A percentile compares a stretch with the other conserved stretches of the same genome.
Evolutionary conservation across 108 stramenopile genomes (phyloP).

Genomic region (Pseudonitzschia multiseries): DNA sequence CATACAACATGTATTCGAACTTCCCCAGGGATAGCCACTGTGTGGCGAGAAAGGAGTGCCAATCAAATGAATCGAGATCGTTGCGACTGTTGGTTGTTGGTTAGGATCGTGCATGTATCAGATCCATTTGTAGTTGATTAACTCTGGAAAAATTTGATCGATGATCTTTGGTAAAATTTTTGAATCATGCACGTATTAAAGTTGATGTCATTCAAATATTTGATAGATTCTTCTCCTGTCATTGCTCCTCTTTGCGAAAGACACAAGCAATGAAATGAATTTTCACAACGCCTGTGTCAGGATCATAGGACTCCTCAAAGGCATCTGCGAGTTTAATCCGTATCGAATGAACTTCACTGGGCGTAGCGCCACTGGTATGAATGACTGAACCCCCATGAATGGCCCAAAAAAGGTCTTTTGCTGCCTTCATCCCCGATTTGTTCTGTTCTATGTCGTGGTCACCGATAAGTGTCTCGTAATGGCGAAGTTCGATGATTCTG

Average conservation of each 20-base stretch:
- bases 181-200: no score
- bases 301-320: background rate
- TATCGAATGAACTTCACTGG: background rate
- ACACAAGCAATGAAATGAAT: constrained; percentile 7
- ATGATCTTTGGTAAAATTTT: no score
- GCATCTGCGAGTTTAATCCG: background rate
- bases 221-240: no score
- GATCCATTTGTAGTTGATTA: no score
- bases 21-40: no score
- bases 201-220: no score
- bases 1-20: no score
- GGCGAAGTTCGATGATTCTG: background rate
- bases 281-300: background rate
- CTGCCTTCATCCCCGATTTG: background rate
- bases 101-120: no score
- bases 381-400: constrained; percentile 7
- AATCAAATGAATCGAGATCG: no score
- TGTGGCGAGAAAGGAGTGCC: no score
- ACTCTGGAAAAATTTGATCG: no score
- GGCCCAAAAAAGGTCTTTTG: constrained; percentile 7
- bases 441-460: background rate
- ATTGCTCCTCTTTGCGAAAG: constrained; percentile 3
- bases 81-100: no score
- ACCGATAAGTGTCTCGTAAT: background rate
- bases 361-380: background rate